Evolutionary conservation across 78 protist species (phyloP).

Genomic region (Pigoraptor vietnamica): DNA sequence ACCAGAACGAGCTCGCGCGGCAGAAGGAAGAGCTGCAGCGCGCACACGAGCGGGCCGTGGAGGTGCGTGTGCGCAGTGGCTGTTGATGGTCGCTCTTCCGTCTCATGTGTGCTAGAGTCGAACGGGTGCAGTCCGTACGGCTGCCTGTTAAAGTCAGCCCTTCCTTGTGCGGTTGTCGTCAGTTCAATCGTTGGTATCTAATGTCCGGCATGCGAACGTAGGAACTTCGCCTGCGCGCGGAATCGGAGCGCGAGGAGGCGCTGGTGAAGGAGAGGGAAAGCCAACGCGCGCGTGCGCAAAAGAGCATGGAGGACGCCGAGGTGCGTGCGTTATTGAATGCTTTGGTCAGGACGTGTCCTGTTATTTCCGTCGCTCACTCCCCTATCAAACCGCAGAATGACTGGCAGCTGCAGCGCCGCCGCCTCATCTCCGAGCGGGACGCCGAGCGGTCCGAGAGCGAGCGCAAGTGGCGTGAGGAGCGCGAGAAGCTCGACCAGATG

Average conservation of each 20-base stretch:
- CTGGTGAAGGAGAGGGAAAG: neutral
- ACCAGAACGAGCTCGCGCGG: neutral
- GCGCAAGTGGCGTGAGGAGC: neutral
- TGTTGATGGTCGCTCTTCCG: neutral
- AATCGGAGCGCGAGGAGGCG: neutral
- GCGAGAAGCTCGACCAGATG: neutral
- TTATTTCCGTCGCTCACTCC: no score
- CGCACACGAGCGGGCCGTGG: neutral
- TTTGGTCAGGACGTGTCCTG: neutral
- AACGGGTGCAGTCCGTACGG: neutral
- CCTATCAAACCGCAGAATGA: neutral
- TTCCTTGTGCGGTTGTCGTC: neutral
- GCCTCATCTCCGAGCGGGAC: neutral
- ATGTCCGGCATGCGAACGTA: neutral
- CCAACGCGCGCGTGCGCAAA: neutral
- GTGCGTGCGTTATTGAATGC: neutral
- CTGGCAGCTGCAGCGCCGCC: neutral
- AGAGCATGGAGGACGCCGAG: neutral
- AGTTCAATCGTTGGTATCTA: neutral
- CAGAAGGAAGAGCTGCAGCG: neutral
- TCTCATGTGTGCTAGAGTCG: neutral
- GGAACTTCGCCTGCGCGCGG: neutral
- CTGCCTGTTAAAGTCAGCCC: neutral
- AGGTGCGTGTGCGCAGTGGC: neutral
- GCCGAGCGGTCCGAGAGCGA: neutral